Conservation (phyloP, 768 basidiomycete genomes). For the Russula emetica region DNA sequence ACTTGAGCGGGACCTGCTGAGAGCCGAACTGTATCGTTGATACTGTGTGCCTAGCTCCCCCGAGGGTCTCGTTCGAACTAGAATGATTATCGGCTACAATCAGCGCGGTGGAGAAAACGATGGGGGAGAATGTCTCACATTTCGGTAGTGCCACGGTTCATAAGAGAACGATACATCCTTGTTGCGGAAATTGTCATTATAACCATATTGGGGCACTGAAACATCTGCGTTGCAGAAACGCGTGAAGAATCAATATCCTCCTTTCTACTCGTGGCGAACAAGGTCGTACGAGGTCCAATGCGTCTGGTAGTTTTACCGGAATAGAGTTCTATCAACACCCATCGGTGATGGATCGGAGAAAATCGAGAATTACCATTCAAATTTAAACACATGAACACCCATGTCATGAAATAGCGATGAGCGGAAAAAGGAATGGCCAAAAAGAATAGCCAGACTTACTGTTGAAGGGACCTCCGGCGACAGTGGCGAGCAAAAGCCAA, state of each 20-base stretch:
- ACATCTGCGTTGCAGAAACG: not conserved
- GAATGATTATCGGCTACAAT: not conserved
- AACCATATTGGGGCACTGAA: not conserved
- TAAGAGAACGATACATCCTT: not conserved
- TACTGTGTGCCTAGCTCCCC: not conserved
- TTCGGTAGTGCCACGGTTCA: not conserved
- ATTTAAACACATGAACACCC: slow-evolving; percentile 9
- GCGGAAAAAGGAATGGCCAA: not conserved
- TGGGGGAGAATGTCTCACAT: not conserved
- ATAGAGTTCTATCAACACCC: not conserved
- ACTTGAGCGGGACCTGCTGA: no score
- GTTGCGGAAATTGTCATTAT: not conserved
- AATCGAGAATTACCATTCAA: slow-evolving; percentile 4
- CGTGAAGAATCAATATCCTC: not conserved
- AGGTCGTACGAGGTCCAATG: not conserved
- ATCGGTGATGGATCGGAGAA: not conserved
- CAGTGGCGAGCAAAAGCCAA: slow-evolving; percentile 3
- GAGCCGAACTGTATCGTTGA: no score
- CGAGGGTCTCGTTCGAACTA: not conserved
- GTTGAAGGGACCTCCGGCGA: not conserved
- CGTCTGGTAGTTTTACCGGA: not conserved
- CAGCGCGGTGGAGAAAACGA: not conserved
- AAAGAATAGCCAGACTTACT: not conserved
- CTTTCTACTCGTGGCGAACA: not conserved
- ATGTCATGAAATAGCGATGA: not conserved